Evolutionary conservation across 2,329 filamentous ascomycete species (phyloP), one percentile per base, ranked within the genome.

Genomic region (Herpotrichia juniperi): DNA sequence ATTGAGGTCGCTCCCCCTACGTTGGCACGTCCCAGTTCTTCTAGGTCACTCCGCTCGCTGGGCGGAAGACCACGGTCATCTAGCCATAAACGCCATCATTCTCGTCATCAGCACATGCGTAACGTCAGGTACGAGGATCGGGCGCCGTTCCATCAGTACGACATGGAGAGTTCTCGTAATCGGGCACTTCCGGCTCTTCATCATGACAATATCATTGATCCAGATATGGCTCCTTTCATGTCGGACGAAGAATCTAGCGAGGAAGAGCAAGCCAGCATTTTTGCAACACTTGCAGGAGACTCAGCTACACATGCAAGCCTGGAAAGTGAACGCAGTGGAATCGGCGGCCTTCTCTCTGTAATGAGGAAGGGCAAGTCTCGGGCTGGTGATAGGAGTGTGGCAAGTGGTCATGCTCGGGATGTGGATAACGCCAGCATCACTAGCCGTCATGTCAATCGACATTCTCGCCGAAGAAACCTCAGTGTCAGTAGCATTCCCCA

Each of bases 141-240:
- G 51, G 93, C 91, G 0, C 94, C 94, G 0, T 97, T 97, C 61
- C 91, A 90, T 64, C 81, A 92, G 48, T 89, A 88, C 52, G 81
- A 86, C 10, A 78, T 81, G 16, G 86, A 96, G 46, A 88, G 92
- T 52, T 76, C 81, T 42, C 78, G 81, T 3, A 85, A 83, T 57
- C 88, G 87, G 57, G 85, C 86, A 35, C 82, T 96, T 30, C 88
- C 93, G 14, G 92, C 92, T n/a, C 97, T 99, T 63, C 94, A 99
- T 71, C 92, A 94, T 67, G 94, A 99, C 77, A 97, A 94, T 68
- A 96, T 99, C 62, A 97, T 99, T 62, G 94, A 99, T 69, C 94
- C 94, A 1, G 94, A 99, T 66, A 79, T 99, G 48, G 93, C 93
- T 4, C 90, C 91, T 28, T 99, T 96, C 74, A 89, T 99, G 81